Conservation (phyloP, 805 yeast species). For the Kazachstania psychrophila region DNA sequence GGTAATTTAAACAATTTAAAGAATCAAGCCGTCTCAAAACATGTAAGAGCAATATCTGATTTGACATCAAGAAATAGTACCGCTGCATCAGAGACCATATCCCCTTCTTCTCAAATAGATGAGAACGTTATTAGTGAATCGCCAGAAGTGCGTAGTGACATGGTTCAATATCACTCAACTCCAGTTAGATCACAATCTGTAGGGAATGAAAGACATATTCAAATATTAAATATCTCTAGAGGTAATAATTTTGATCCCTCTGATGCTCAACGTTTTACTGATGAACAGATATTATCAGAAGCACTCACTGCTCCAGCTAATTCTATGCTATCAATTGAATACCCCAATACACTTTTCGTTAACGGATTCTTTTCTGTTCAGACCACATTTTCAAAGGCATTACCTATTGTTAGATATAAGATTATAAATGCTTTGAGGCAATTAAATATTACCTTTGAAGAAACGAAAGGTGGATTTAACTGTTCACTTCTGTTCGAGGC, state of each 20-base stretch:
- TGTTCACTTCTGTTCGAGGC: constrained; percentile 32
- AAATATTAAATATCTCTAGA: not conserved
- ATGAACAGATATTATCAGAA: constrained; percentile 37
- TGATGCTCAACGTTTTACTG: constrained; percentile 26
- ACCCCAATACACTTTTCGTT: constrained; percentile 78
- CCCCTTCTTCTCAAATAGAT: no score
- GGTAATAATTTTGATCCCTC: not conserved
- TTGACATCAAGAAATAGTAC: not conserved
- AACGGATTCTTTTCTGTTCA: constrained; percentile 93
- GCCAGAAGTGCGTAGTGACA: no score
- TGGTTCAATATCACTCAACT: no score
- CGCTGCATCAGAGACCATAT: not conserved
- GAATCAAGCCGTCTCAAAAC: not conserved
- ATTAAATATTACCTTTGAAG: constrained; percentile 70
- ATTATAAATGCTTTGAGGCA: constrained; percentile 65
- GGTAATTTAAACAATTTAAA: not conserved
- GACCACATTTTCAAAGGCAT: constrained; percentile 85
- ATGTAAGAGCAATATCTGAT: constrained; percentile 4
- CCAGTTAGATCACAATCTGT: constrained; percentile 1
- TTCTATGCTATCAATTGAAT: constrained; percentile 88
- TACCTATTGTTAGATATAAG: constrained; percentile 78
- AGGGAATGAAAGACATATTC: constrained; percentile 1
- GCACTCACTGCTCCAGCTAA: constrained; percentile 55
- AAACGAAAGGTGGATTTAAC: constrained; percentile 90
- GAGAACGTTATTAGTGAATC: no score